Conservation (phyloP, 2,329 filamentous ascomycete species). For the Hyphodiscus sp. region DNA sequence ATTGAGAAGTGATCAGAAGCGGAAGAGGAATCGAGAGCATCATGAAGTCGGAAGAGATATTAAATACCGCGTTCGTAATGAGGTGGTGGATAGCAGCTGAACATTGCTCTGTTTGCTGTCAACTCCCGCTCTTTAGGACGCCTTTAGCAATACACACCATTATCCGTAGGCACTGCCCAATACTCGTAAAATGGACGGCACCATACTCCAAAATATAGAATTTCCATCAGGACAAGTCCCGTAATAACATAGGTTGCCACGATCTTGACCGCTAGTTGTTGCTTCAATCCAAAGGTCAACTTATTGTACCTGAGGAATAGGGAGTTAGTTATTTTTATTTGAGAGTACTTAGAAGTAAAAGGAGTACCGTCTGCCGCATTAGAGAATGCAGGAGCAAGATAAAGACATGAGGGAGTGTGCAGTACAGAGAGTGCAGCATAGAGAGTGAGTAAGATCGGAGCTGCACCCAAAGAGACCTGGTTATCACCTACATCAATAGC, state of each 20-base stretch:
- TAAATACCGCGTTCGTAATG: conserved; percentile 52
- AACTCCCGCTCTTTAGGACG: background rate
- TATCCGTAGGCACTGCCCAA: conserved; percentile 48
- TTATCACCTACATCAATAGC: conserved; percentile 37
- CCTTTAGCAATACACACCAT: conserved; percentile 31
- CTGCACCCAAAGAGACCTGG: no score
- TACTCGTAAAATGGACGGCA: conserved; percentile 50
- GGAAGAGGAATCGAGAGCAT: conserved; percentile 54
- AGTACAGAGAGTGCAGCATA: no score
- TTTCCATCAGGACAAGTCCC: conserved; percentile 46
- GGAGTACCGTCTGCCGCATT: no score
- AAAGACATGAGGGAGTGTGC: no score
- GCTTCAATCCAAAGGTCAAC: conserved; percentile 43
- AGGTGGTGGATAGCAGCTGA: conserved; percentile 50
- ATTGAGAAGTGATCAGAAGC: conserved; percentile 36
- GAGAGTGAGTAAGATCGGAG: no score
- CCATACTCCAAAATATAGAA: conserved; percentile 44
- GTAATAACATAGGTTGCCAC: conserved; percentile 41
- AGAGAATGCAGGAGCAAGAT: no score
- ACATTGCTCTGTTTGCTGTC: conserved; percentile 41
- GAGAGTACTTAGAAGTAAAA: no score
- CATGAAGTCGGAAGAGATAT: conserved; percentile 53
- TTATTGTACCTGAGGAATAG: conserved; percentile 37
- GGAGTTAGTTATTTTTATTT: no score
- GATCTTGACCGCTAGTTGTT: conserved; percentile 42